Evolutionary conservation across 768 basidiomycete species (phyloP).

Genomic region (Calvatia gigantea): DNA sequence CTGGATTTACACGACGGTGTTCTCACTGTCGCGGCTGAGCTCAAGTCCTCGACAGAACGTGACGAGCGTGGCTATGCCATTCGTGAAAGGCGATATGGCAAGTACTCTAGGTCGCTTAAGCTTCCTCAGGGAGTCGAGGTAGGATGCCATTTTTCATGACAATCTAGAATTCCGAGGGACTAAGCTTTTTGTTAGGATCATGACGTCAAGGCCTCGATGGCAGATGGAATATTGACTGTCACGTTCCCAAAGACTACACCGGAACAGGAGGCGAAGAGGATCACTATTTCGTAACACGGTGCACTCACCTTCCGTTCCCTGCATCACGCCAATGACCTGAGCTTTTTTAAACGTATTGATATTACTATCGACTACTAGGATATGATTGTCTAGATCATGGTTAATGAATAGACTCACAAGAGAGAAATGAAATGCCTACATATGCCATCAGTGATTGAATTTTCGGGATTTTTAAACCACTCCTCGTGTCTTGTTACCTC

Average conservation of each 20-base stretch:
- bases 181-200: constrained; percentile 23
- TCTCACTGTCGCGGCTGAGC: constrained; percentile 47
- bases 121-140: constrained; percentile 49
- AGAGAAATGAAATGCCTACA: too few species aligned
- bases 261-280: constrained; percentile 22
- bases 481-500: too few species aligned
- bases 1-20: constrained; percentile 44
- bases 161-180: constrained; percentile 20
- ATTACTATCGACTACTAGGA: too few species aligned
- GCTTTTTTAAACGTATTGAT: background rate
- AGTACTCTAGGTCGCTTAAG: constrained; percentile 36
- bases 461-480: too few species aligned
- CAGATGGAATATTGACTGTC: constrained; percentile 40
- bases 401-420: too few species aligned
- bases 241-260: constrained; percentile 42
- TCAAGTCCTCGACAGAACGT: constrained; percentile 21
- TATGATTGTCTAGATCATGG: too few species aligned
- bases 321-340: background rate
- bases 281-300: constrained; percentile 25
- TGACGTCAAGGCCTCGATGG: constrained; percentile 30
- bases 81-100: constrained; percentile 42
- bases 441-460: too few species aligned
- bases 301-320: background rate
- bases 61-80: constrained; percentile 31
- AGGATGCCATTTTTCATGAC: constrained; percentile 19